These are phyloP conservation scores for Lactarius vividus DNA, from an alignment of 768 basidiomycete species.

Conservation along the genomic window DNA sequence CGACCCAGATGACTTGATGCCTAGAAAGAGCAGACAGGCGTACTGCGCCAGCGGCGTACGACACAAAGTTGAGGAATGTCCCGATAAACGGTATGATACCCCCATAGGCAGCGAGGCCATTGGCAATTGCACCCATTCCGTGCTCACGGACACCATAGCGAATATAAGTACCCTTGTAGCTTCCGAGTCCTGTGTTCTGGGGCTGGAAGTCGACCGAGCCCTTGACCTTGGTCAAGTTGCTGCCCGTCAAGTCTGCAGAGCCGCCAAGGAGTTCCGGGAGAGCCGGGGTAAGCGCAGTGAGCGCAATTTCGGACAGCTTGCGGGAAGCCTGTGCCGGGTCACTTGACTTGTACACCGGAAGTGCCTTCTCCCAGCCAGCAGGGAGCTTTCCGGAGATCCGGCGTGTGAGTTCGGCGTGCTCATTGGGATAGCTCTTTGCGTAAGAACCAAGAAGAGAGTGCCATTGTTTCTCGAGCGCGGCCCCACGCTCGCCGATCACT, in stretches of 20 bases:
- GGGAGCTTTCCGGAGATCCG: conserved; percentile 83
- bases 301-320: conserved; percentile 88
- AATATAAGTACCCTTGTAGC: conserved; percentile 85
- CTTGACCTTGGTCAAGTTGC: conserved; percentile 89
- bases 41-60: conserved; percentile 91
- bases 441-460: conserved; percentile 64
- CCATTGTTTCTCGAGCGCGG: conserved; percentile 74
- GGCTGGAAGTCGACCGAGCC: conserved; percentile 88
- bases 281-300: conserved; percentile 67
- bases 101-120: conserved; percentile 87
- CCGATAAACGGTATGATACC: conserved; percentile 87
- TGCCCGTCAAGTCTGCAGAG: conserved; percentile 89
- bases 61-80: conserved; percentile 95
- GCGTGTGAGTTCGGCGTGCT: conserved; percentile 83
- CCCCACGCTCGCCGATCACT: conserved; percentile 67
- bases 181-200: conserved; percentile 78
- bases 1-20: conserved; percentile 92
- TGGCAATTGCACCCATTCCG: conserved; percentile 94
- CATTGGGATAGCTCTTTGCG: conserved; percentile 72
- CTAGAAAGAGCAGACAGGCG: conserved; percentile 85
- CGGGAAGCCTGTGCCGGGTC: conserved; percentile 88
- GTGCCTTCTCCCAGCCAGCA: conserved; percentile 77
- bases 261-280: conserved; percentile 88
- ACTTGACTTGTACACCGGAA: conserved; percentile 80
- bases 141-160: conserved; percentile 98